These are phyloP conservation scores for Dendrocalamus sinicus DNA, from an alignment of 176 grass and related monocot species.

Conservation along the genomic window DNA sequence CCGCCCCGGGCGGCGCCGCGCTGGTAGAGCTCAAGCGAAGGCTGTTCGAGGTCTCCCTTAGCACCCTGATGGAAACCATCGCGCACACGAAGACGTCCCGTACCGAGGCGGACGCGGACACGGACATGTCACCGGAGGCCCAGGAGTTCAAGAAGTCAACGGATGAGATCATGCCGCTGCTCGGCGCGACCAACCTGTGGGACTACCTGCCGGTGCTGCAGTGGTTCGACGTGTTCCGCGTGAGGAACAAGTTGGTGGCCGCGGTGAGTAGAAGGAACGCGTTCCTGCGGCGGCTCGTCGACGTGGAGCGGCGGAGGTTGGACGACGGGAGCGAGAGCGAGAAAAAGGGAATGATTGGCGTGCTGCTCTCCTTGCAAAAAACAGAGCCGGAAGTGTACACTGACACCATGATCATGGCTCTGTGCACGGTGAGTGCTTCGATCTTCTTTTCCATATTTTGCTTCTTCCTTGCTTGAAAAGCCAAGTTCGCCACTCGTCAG, in stretches of 20 bases:
- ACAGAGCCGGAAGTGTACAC: conserved; percentile 58
- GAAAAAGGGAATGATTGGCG: conserved; percentile 45
- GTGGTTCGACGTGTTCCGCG: conserved; percentile 50
- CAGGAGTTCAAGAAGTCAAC: conserved; percentile 18
- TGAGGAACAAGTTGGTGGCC: conserved; percentile 37
- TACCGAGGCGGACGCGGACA: background rate
- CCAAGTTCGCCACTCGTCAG: background rate
- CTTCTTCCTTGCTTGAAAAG: background rate
- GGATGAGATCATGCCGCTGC: conserved; percentile 31
- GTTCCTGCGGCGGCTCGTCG: conserved; percentile 51
- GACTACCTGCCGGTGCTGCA: conserved; percentile 63
- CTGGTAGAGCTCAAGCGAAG: conserved; percentile 49
- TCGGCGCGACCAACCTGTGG: conserved; percentile 30
- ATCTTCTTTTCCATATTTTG: background rate
- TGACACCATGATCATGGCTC: conserved; percentile 42
- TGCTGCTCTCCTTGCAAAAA: conserved; percentile 49
- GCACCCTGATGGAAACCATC: conserved; percentile 53
- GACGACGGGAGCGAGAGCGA: background rate
- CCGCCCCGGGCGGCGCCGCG: background rate
- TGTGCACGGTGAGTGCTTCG: conserved; percentile 31
- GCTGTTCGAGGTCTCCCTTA: conserved; percentile 50
- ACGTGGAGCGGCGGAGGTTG: conserved; percentile 32
- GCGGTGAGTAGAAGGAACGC: conserved; percentile 31
- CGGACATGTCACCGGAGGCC: conserved; percentile 41
- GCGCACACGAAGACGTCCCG: conserved; percentile 36